Base-by-base conservation (phyloP, 768 basidiomycete genomes). In the Lactarius hengduanensis region DNA sequence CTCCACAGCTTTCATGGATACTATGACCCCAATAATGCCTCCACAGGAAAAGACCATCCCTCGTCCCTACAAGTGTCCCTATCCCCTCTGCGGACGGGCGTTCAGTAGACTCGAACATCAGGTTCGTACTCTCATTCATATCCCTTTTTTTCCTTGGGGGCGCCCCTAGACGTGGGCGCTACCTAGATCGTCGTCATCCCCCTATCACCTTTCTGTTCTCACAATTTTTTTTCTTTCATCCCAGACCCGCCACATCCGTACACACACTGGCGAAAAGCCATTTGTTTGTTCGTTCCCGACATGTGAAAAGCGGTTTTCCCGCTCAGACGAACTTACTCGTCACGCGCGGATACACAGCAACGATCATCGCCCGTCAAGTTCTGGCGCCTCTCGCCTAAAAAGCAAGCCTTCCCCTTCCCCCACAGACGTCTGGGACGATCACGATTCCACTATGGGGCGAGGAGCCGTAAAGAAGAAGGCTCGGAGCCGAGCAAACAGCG, bases 291-390 rank as follows among this genome's bases (percentile, higher is more conserved):
- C 87, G 1, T 92, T 89, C 76, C 87, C 92, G 4, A 86, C 88
- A n/a, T 99, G 96, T 83, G 96, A 97, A 78, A 99, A 98, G 77
- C 90, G 95, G 6, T 99, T 99, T 77, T 95, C 93, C 20, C 89
- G 96, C 66, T 94, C 93, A n/a, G 96, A 99, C 81, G 96, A 99
- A 78, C 86, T 99, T 70, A 99, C 96, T 34, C 85, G 96, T 64
- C 96, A 99, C 74, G 90, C 92, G 0, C 86, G 96, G 57, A 99
- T 98, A 71, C 96, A 99, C 77, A 87, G 86, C 74, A 85, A 83
- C 70, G 83, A 87, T 72, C 80, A 83, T 43, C 65, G 64, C 71
- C 58, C 66, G 70, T 60, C 67, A 47, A 55, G 56, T 16, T 59
- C 63, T 7, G 26, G 38, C 57, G 50, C 32, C 4, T 28, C 62